Percentiles rank a stretch among this genome's conserved stretches.
Conservation (phyloP, 768 basidiomycete genomes). For the Leccinum ochraceum region DNA sequence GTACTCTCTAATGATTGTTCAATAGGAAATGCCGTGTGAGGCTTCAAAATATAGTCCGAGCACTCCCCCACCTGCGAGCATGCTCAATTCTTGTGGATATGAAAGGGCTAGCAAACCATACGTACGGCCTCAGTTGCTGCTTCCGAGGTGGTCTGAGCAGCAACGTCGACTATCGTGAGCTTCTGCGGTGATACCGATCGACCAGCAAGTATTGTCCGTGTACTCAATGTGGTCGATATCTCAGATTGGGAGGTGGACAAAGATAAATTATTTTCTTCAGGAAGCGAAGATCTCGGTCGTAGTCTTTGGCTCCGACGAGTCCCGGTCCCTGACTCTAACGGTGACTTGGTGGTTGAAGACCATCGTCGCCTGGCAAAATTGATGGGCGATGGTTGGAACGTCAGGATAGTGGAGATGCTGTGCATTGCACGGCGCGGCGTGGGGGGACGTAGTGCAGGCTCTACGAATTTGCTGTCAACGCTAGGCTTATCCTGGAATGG, state of each 20-base stretch:
- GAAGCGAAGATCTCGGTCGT: conserved; percentile 32
- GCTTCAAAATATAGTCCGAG: conserved; percentile 27
- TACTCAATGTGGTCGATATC: conserved; percentile 28
- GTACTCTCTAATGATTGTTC: conserved; percentile 35
- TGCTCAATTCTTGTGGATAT: conserved; percentile 31
- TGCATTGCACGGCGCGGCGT: conserved; percentile 24
- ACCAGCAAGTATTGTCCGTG: conserved; percentile 33
- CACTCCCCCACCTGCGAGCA: conserved; percentile 32
- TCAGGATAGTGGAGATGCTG: conserved; percentile 43
- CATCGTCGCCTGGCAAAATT: conserved; percentile 64
- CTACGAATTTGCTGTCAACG: conserved; percentile 25
- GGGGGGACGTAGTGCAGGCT: conserved; percentile 22
- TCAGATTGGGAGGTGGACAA: conserved; percentile 28
- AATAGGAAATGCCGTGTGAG: conserved; percentile 28
- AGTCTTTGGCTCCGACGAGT: conserved; percentile 38
- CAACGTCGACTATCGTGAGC: conserved; percentile 21
- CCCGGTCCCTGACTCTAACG: conserved; percentile 34
- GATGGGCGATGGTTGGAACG: conserved; percentile 63
- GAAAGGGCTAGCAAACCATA: conserved; percentile 30
- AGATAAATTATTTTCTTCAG: conserved; percentile 34
- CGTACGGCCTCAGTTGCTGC: conserved; percentile 32
- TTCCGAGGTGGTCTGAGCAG: conserved; percentile 27
- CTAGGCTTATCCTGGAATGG: conserved; percentile 21
- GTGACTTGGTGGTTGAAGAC: conserved; percentile 44
- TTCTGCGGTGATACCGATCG: conserved; percentile 38